Base-by-base conservation (phyloP, 805 yeast species). In the Yarrowia yakushimensis region DNA sequence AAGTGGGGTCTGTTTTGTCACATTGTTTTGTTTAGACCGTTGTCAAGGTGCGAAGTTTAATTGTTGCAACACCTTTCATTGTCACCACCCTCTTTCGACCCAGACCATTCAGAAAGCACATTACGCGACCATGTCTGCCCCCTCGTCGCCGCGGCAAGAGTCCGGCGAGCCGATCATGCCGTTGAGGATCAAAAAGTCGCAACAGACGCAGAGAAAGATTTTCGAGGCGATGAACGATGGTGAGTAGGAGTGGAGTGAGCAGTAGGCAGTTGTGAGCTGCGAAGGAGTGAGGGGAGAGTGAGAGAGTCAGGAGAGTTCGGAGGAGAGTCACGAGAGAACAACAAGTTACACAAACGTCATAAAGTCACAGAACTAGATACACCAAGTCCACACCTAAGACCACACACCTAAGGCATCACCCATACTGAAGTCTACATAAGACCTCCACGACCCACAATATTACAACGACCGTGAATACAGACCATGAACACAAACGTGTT, bases 131-230 rank as follows among this genome's bases (percentile, higher is more conserved):
- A 52, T 52, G 59, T 52, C 59, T 17, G 59, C 59, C 23, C 59
- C 59, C 31, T 50, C 57, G 42, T 52, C 59, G 43, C 43, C 59
- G 33, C 42, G 34, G 13, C 59, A 25, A 25, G 33, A 52, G 31
- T 17, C 33, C n/a, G 59, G 59, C 33, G 42, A 33, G 27, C 45
- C 45, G 11, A 41, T 55, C 4, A 13, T 39, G 48, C 61, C 61
- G 12, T 48, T 55, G 61, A 18, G 61, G n/a, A 55, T 55, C 22
- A 55, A 55, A 17, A 55, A 55, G 48, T 39, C 61, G 12, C 36
- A 55, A 17, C 39, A 39, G 36, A 28, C 61, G 20, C 27, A 41
- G 30, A 3, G 61, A 4, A 55, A 55, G 61, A 27, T 55, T 41
- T 55, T 55, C 39, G 61, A 55, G 37, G 46, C 36, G 17, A 13